Evolutionary conservation across 2,329 filamentous ascomycete species (phyloP).

Genomic region (Fusarium austroafricanum): DNA sequence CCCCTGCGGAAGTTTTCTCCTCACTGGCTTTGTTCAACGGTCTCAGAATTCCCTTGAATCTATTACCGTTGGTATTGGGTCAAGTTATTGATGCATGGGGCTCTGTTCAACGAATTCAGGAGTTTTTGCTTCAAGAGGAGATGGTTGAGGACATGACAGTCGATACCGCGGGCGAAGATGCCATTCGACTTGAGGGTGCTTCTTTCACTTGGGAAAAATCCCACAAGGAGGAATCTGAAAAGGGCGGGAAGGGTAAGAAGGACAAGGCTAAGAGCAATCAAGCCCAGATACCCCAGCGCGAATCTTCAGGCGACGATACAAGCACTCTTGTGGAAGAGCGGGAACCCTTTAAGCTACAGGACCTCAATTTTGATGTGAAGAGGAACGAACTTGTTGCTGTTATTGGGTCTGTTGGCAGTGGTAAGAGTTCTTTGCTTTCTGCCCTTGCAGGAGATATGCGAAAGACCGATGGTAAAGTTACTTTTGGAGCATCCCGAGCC

Average conservation of each 20-base stretch:
- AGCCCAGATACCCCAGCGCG: constrained; percentile 44
- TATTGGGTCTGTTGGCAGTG: constrained; percentile 90
- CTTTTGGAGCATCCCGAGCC: constrained; percentile 81
- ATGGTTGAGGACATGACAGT: constrained; percentile 74
- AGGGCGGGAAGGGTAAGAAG: constrained; percentile 59
- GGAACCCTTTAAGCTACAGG: constrained; percentile 78
- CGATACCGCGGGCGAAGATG: constrained; percentile 69
- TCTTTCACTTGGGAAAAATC: constrained; percentile 89
- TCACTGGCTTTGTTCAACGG: constrained; percentile 95
- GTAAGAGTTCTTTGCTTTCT: constrained; percentile 89
- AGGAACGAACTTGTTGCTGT: constrained; percentile 83
- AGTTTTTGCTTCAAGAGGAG: constrained; percentile 89
- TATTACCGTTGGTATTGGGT: constrained; percentile 88
- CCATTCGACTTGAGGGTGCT: constrained; percentile 77
- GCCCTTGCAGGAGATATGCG: constrained; percentile 96
- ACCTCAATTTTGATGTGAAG: constrained; percentile 74
- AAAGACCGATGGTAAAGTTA: constrained; percentile 78
- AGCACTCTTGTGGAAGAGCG: constrained; percentile 68
- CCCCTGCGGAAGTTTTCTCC: constrained; percentile 88
- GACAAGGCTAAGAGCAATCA: constrained; percentile 42
- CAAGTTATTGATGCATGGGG: constrained; percentile 91
- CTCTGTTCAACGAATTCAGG: constrained; percentile 85
- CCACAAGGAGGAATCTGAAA: constrained; percentile 65
- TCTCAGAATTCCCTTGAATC: constrained; percentile 87
- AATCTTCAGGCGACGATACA: constrained; percentile 58